Conservation (phyloP, 2,329 filamentous ascomycete species). For the Cordyceps fumosorosea region DNA sequence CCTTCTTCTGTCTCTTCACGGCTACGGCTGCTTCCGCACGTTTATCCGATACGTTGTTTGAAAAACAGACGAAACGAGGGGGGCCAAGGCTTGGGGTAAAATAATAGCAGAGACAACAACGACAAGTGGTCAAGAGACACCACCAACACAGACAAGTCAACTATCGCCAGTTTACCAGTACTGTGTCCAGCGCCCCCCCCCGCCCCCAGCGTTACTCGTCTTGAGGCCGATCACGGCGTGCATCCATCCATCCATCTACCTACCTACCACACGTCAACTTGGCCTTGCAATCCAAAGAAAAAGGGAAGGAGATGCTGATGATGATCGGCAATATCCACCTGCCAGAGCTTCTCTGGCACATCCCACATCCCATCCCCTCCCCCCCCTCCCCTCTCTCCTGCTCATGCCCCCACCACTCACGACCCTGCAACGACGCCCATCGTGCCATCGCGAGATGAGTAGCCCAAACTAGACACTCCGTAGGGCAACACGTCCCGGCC, state of each 20-base stretch:
- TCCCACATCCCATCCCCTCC: no score
- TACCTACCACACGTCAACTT: not conserved
- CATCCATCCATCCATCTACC: no score
- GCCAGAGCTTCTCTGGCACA: not conserved
- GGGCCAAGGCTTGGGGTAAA: not conserved
- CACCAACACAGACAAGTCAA: no score
- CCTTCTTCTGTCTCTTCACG: not conserved
- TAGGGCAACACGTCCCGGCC: not conserved
- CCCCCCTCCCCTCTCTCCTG: not conserved
- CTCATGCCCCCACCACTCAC: not conserved
- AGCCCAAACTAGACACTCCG: not conserved
- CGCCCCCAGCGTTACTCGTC: no score
- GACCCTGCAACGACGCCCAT: not conserved
- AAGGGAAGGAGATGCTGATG: not conserved
- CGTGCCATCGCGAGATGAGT: not conserved
- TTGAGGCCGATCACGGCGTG: no score
- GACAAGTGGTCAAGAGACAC: no score
- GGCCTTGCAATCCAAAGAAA: not conserved
- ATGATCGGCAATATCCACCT: not conserved
- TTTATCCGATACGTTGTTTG: not conserved
- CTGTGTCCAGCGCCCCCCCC: no score
- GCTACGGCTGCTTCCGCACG: not conserved
- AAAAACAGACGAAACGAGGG: not conserved
- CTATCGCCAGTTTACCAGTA: no score
- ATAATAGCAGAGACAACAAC: no score